Base-by-base conservation (phyloP, 1,284 basidiomycete genomes). In the Caloboletus firmus region DNA sequence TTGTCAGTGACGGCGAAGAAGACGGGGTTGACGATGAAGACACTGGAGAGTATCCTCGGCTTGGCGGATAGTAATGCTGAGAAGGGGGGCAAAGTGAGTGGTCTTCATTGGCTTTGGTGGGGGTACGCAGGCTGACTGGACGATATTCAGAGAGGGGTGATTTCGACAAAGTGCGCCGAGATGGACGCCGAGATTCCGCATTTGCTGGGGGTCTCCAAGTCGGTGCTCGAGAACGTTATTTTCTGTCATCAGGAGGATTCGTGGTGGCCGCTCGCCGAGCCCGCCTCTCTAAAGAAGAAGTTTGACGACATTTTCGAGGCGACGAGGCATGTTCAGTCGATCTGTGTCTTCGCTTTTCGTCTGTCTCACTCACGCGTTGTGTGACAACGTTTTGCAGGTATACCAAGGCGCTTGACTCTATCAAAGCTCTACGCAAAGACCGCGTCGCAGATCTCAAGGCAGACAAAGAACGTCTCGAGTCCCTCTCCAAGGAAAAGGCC, bases 241-340 rank as follows among this genome's bases (percentile, higher is more conserved):
- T 99, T 99, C 68, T 99, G 97, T 72, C 97, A 99, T 72, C 97
- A 99, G 74, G 97, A 99, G 67, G 97, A 99, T 55, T 95, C 93
- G 0, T 98, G 95, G 66, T 99, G 97, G 97, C 97, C 97, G 0
- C 79, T 99, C 13, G 82, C 95, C 0, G 97, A 99, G 65, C 91
- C 96, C 0, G 79, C 92, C 1, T 82, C 85, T 1, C 74, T 99
- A 39, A 99, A 99, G 79, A 98, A 98, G 80, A 97, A 97, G 71
- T 98, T 97, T 60, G 97, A 99, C 65, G 97, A 99, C 66, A 99
- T 99, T 60, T 99, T 99, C 63, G 97, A 99, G 71, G 97, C 97
- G 1, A 99, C 96, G 2, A 89, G 89, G 92, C 93, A 54, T 50
- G 63, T 60, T 7, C 6, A 22, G 6, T 15, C 12, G 8, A 20